Base-by-base conservation (phyloP, 106 monocot species). In the Posidonia australis region DNA sequence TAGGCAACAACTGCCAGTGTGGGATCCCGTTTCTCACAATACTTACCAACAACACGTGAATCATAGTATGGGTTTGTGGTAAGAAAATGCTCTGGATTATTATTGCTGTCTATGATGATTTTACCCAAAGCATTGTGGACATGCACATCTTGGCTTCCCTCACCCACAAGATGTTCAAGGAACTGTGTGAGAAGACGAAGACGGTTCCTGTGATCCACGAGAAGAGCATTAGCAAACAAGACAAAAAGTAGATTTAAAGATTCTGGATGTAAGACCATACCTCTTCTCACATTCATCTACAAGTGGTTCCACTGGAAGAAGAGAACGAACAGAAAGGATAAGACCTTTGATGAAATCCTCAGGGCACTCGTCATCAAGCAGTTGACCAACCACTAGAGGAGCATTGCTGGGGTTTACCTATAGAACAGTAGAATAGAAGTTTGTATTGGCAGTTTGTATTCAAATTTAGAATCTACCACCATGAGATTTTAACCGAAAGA, bases 221-320 rank as follows among this genome's bases (percentile, higher is more conserved):
- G 43, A 69, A 5, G 22, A 20, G 12, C 44, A 46, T 47, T 1
- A 10, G 14, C 53, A 55, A 2, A n/a, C 5, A 41, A 54, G 49
- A 48, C 7, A 60, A 9, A 24, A 24, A 9, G 17, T 13, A 28
- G 44, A 43, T 30, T 10, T 18, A 45, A 13, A 62, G 30, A 45
- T n/a, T 25, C 1, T 36, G 9, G 30, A 21, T 19, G 1, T 24
- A 48, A 45, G 25, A 26, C 58, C 76, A 64, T 16, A 86, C 91
- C 91, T 90, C 75, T 96, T 96, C 77, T 96, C 94, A 70, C 94
- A 96, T 77, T 96, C 84, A 71, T 86, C 94, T 52, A 96, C 94
- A 72, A 96, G 90, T 46, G 94, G 90, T 69, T 96, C 94, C 36
- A 94, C 93, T 20, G 93, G 93, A 61, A 94, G 93, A 48, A 94